These are phyloP conservation scores for Auricularia heimuer DNA, from an alignment of 768 basidiomycete species.

Conservation along the genomic window DNA sequence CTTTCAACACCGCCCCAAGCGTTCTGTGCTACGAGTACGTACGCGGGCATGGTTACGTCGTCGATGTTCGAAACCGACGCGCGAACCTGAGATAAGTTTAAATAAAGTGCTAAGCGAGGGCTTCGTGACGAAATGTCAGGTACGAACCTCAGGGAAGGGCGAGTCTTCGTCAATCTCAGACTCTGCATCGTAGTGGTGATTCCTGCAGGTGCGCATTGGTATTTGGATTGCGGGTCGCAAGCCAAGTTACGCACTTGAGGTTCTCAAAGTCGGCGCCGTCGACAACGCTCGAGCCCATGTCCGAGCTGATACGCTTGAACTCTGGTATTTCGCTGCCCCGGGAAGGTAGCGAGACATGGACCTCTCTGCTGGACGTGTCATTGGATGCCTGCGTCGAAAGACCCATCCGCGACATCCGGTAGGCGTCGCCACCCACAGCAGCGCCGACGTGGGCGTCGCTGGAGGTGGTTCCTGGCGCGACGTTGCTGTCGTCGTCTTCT, in stretches of 20 bases:
- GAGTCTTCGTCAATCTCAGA: constrained; percentile 29
- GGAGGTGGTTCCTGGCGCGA: constrained; percentile 1
- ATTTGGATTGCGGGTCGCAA: not conserved
- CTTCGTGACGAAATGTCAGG: constrained; percentile 12
- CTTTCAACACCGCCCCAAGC: not conserved
- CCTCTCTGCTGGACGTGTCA: constrained; percentile 4
- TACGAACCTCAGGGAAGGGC: constrained; percentile 36
- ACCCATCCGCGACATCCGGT: constrained; percentile 2
- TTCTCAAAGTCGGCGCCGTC: constrained; percentile 5
- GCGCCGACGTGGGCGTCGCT: not conserved
- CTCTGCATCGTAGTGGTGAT: not conserved
- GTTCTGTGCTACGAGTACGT: not conserved
- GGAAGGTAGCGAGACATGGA: constrained; percentile 7
- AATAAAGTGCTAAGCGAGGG: not conserved
- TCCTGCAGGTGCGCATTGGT: not conserved
- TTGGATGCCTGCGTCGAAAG: not conserved
- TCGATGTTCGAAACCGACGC: constrained; percentile 40
- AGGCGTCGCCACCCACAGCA: constrained; percentile 3
- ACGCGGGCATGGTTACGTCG: constrained; percentile 38
- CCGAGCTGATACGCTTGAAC: constrained; percentile 2
- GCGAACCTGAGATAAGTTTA: constrained; percentile 22
- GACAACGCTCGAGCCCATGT: constrained; percentile 3
- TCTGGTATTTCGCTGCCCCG: constrained; percentile 2
- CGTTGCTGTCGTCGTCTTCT: not conserved
- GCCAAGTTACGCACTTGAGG: not conserved